Percentiles rank a stretch among this genome's conserved stretches.
Conservation (phyloP, 2,329 filamentous ascomycete species). For the Pyrenophora teres region DNA sequence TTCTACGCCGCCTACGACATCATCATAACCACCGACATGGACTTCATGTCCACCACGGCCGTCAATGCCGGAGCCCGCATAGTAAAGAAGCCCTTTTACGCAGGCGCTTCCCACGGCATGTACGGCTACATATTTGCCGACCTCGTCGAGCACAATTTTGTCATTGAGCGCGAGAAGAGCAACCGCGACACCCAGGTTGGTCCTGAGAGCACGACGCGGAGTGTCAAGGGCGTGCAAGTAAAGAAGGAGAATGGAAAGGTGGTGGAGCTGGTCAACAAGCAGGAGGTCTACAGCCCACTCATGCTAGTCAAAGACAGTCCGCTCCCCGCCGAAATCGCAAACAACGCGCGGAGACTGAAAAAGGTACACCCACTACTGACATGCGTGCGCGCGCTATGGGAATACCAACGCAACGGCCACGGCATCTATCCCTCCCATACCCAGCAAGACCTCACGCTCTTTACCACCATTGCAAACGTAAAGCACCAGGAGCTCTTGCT, state of each 20-base stretch:
- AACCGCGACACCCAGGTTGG: slow-evolving; percentile 67
- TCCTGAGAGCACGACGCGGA: slow-evolving; percentile 77
- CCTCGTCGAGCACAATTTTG: slow-evolving; percentile 85
- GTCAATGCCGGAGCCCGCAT: slow-evolving; percentile 88
- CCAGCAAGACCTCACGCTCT: slow-evolving; percentile 65
- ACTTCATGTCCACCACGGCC: slow-evolving; percentile 71
- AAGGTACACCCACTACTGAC: slow-evolving; percentile 84
- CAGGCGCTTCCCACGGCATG: slow-evolving; percentile 81
- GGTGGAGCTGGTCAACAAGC: slow-evolving; percentile 89
- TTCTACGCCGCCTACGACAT: slow-evolving; percentile 84
- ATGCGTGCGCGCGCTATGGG: slow-evolving; percentile 88
- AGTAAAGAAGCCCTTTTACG: slow-evolving; percentile 82
- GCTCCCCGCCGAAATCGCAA: slow-evolving; percentile 69
- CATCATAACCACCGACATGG: slow-evolving; percentile 86
- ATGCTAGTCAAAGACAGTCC: slow-evolving; percentile 80
- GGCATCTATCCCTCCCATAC: slow-evolving; percentile 55
- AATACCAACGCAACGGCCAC: slow-evolving; percentile 66
- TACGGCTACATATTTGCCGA: slow-evolving; percentile 97
- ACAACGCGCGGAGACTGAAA: slow-evolving; percentile 68
- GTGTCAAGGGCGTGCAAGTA: slow-evolving; percentile 71
- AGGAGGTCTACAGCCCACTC: slow-evolving; percentile 87
- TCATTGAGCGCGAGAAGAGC: slow-evolving; percentile 79
- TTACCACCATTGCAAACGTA: slow-evolving; percentile 76
- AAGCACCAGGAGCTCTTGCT: slow-evolving; percentile 71
- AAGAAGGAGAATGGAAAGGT: slow-evolving; percentile 64